Evolutionary conservation across 495 filamentous ascomycete genomes (phyloP).

Genomic region (Trichoderma asperelloides): DNA sequence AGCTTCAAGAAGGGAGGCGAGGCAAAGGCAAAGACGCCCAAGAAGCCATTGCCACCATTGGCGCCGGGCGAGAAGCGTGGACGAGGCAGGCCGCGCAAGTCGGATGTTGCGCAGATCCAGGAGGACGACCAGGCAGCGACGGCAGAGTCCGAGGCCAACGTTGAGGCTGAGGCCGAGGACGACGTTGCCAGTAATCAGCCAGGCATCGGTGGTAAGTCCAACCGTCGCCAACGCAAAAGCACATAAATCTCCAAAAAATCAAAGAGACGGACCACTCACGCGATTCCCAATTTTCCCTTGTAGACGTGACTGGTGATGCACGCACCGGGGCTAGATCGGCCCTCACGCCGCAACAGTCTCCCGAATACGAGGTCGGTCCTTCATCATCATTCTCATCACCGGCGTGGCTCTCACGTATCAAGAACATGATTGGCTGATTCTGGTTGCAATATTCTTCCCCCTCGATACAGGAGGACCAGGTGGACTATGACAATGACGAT

Average conservation of each 20-base stretch:
- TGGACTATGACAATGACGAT: conserved; percentile 7
- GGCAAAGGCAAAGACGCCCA: conserved; percentile 13
- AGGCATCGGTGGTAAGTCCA: conserved; percentile 5
- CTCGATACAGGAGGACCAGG: not conserved
- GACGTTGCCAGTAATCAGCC: not conserved
- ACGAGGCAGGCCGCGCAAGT: conserved; percentile 30
- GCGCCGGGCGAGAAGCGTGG: conserved; percentile 11
- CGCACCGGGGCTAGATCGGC: not conserved
- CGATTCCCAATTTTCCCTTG: not conserved
- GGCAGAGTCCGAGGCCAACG: not conserved
- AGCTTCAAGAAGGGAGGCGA: conserved; percentile 25
- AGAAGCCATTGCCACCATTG: conserved; percentile 11
- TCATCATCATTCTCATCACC: conserved; percentile 6
- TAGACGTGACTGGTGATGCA: not conserved
- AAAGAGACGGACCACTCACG: conserved; percentile 3
- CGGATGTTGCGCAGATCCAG: conserved; percentile 10
- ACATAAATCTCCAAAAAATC: not conserved
- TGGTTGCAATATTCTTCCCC: not conserved
- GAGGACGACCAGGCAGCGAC: not conserved
- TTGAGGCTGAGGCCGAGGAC: not conserved
- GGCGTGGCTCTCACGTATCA: conserved; percentile 3
- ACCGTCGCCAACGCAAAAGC: not conserved
- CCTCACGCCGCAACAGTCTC: not conserved
- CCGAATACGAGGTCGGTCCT: conserved; percentile 8
- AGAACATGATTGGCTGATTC: conserved; percentile 7